Conservation (phyloP, 2,329 filamentous ascomycete species). For the Pyrenophora seminiperda region DNA sequence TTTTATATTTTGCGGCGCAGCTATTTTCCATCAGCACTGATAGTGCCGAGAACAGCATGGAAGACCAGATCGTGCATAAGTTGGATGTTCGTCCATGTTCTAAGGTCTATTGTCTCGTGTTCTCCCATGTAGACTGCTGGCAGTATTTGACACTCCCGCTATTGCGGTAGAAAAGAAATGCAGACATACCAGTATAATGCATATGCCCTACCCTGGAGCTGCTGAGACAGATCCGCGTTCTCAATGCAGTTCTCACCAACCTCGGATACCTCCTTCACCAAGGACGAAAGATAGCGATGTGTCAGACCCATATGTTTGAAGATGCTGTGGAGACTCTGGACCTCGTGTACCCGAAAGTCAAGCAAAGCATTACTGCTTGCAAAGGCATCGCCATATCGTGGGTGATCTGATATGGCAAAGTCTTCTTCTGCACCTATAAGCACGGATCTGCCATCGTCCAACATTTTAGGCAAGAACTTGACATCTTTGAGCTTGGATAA, state of each 20-base stretch:
- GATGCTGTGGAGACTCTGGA: conserved; percentile 19
- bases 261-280: conserved; percentile 18
- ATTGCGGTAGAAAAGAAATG: background rate
- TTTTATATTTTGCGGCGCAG: conserved; percentile 32
- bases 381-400: conserved; percentile 19
- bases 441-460: background rate
- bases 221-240: conserved; percentile 5
- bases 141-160: too few relatives aligned
- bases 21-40: conserved; percentile 16
- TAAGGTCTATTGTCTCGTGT: too few relatives aligned
- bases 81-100: too few relatives aligned
- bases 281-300: conserved; percentile 21
- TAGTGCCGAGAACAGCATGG: background rate
- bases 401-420: conserved; percentile 25
- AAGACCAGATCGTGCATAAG: too few relatives aligned
- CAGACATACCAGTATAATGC: conserved; percentile 30
- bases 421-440: conserved; percentile 19
- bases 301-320: conserved; percentile 17
- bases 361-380: conserved; percentile 10
- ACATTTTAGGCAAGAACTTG: conserved; percentile 21
- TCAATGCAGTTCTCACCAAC: conserved; percentile 9
- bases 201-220: conserved; percentile 23
- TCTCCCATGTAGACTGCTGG: too few relatives aligned
- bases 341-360: conserved; percentile 22
- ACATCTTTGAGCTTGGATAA: conserved; percentile 14